Conservation (phyloP, 169 alveolate species). For the Cryptosporidium sp. region DNA sequence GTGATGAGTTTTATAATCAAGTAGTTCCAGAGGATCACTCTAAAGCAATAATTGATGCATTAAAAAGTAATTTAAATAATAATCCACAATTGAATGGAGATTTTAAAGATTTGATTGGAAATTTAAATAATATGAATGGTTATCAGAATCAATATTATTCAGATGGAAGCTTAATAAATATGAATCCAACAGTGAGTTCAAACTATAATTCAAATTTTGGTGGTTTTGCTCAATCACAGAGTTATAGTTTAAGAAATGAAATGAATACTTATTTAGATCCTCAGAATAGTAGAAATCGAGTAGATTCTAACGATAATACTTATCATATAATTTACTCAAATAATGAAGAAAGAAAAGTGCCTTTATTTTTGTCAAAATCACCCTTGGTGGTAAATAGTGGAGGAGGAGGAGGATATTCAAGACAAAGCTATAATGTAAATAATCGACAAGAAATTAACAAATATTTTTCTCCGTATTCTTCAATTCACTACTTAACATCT, state of each 20-base stretch:
- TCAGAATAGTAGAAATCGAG: neutral
- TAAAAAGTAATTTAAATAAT: neutral
- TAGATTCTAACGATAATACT: neutral
- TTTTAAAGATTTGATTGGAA: neutral
- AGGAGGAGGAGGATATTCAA: neutral
- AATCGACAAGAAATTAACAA: slow-evolving; percentile 25
- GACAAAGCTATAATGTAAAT: neutral
- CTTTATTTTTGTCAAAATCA: slow-evolving; percentile 19
- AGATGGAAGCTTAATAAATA: neutral
- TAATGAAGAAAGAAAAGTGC: slow-evolving; percentile 15
- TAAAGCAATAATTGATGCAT: slow-evolving; percentile 16
- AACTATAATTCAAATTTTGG: neutral
- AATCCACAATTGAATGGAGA: neutral
- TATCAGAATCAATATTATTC: neutral
- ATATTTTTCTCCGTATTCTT: slow-evolving; percentile 67
- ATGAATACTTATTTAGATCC: neutral
- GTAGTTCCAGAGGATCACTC: slow-evolving; percentile 23
- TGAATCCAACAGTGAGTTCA: neutral
- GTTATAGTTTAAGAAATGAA: neutral
- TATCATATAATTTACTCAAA: slow-evolving; percentile 4
- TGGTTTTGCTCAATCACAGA: neutral
- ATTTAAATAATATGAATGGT: neutral
- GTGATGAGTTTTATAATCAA: neutral
- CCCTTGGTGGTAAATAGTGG: neutral
- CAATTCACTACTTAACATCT: slow-evolving; percentile 40